Conservation (phyloP, 441 rosid genomes). For the Adansonia madagascariensis region DNA sequence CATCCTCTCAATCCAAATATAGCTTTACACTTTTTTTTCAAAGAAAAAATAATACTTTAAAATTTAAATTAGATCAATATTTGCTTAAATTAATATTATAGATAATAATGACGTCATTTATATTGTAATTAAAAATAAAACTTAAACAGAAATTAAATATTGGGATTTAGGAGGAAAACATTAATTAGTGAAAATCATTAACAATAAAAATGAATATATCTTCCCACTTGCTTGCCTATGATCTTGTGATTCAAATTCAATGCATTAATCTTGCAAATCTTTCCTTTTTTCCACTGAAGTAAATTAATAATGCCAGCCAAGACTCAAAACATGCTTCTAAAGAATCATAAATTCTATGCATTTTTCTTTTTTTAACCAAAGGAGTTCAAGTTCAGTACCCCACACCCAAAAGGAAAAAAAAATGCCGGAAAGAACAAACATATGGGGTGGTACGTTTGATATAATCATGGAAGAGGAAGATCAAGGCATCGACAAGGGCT, state of each 20-base stretch:
- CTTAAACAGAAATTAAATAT: too few species aligned
- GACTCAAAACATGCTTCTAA: neutral
- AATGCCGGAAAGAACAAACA: conserved; percentile 30
- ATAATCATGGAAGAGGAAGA: conserved; percentile 19
- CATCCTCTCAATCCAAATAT: too few species aligned
- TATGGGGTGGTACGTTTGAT: conserved; percentile 46
- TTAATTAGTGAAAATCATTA: neutral
- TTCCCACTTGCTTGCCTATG: neutral
- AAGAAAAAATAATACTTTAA: neutral
- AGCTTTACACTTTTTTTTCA: neutral
- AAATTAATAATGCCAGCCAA: conserved; percentile 2
- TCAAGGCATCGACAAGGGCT: neutral
- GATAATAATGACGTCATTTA: neutral
- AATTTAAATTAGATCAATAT: neutral
- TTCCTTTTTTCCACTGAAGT: neutral
- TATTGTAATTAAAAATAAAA: neutral
- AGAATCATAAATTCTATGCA: neutral
- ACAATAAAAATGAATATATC: neutral
- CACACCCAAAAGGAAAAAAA: neutral
- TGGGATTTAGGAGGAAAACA: neutral
- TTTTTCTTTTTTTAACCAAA: neutral
- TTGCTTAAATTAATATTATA: neutral
- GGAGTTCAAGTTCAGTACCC: neutral
- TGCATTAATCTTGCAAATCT: neutral
- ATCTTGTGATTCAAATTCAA: neutral